Evolutionary conservation across 2,329 filamentous ascomycete species (phyloP).

Genomic region (Neofusicoccum ribis): DNA sequence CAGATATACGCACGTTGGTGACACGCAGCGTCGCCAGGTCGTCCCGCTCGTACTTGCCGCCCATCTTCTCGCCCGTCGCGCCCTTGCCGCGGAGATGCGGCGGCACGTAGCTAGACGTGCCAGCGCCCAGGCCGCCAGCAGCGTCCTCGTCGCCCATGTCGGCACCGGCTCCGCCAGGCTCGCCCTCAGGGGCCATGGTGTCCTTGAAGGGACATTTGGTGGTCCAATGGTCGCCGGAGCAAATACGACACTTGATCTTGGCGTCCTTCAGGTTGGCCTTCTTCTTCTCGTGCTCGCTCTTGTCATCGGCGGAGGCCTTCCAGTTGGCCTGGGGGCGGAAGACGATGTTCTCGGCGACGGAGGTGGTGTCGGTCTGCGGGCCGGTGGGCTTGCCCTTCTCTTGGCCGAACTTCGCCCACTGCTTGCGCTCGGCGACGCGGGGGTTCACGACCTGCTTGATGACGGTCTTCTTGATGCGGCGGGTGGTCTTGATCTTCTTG

Average conservation of each 20-base stretch:
- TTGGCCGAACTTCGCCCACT: slow-evolving; percentile 88
- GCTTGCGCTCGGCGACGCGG: slow-evolving; percentile 89
- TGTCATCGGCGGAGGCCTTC: slow-evolving; percentile 81
- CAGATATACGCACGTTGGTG: slow-evolving; percentile 67
- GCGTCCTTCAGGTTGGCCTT: slow-evolving; percentile 84
- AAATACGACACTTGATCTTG: slow-evolving; percentile 99
- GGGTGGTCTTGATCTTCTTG: slow-evolving; percentile 96
- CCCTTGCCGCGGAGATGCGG: slow-evolving; percentile 83
- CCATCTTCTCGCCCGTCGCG: slow-evolving; percentile 77
- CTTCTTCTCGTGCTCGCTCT: slow-evolving; percentile 71
- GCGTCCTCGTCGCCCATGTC: slow-evolving; percentile 51
- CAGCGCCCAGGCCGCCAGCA: slow-evolving; percentile 59
- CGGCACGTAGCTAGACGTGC: slow-evolving; percentile 87
- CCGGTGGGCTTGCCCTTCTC: slow-evolving; percentile 83
- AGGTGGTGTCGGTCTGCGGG: slow-evolving; percentile 85
- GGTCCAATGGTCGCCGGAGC: slow-evolving; percentile 98
- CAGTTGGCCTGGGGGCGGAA: slow-evolving; percentile 93
- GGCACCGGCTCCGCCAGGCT: slow-evolving; percentile 44
- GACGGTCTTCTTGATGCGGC: slow-evolving; percentile 88
- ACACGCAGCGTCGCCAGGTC: slow-evolving; percentile 95
- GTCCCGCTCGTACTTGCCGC: slow-evolving; percentile 92
- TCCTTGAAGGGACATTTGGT: slow-evolving; percentile 99
- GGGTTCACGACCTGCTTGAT: slow-evolving; percentile 95
- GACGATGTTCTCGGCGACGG: slow-evolving; percentile 95
- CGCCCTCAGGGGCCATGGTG: slow-evolving; percentile 84